These are phyloP conservation scores for Ophiocordyceps camponoti-saundersi DNA, from an alignment of 2,329 filamentous ascomycete species.

Conservation along the genomic window DNA sequence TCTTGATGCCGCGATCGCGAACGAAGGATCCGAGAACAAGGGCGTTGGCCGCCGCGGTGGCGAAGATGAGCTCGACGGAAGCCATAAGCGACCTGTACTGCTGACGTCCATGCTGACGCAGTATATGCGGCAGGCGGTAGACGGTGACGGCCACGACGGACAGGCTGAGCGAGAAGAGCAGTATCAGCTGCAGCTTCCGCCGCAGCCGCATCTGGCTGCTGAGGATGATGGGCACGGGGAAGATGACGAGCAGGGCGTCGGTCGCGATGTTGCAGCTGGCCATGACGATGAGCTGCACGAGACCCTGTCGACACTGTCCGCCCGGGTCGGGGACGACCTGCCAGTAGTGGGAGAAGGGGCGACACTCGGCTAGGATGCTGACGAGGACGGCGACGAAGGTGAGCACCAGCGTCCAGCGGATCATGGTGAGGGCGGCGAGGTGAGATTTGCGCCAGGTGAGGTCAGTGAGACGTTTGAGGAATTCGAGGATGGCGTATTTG, in stretches of 20 bases:
- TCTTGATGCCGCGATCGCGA: conserved; percentile 78
- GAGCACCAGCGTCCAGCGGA: conserved; percentile 57
- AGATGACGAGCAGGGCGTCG: conserved; percentile 71
- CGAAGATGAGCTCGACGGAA: conserved; percentile 78
- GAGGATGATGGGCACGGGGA: conserved; percentile 79
- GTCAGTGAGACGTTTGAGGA: conserved; percentile 70
- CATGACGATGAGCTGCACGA: conserved; percentile 77
- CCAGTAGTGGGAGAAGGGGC: conserved; percentile 58
- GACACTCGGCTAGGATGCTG: conserved; percentile 71
- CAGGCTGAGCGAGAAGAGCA: conserved; percentile 74
- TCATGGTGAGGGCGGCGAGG: conserved; percentile 49
- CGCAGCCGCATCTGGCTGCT: conserved; percentile 58
- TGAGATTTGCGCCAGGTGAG: conserved; percentile 69
- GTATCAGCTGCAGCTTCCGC: conserved; percentile 62
- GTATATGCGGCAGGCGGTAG: conserved; percentile 66
- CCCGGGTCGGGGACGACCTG: conserved; percentile 77
- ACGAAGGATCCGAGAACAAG: conserved; percentile 87
- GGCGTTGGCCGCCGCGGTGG: conserved; percentile 72
- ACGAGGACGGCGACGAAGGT: conserved; percentile 73
- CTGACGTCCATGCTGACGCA: conserved; percentile 54
- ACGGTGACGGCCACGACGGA: conserved; percentile 64
- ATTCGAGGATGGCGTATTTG: conserved; percentile 81
- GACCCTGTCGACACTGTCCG: conserved; percentile 69
- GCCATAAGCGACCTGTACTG: conserved; percentile 80
- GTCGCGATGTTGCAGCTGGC: conserved; percentile 78